Percentiles rank a stretch among this genome's conserved stretches.
Evolutionary conservation across 2,329 filamentous ascomycete species (phyloP).

Genomic region (Pseudogymnoascus sp.): DNA sequence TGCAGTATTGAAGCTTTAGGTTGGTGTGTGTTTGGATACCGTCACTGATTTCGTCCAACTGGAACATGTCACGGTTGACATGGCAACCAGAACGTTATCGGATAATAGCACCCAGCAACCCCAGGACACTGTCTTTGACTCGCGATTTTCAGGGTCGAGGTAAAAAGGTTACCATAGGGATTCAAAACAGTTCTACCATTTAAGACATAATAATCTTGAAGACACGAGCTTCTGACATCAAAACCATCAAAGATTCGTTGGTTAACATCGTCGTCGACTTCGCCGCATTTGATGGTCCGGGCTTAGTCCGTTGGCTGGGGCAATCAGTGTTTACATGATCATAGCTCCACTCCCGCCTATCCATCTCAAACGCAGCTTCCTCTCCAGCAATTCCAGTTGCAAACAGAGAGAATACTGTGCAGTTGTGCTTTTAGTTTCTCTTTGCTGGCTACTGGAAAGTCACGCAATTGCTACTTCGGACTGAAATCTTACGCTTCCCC

Average conservation of each 20-base stretch:
- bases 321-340: slow-evolving; percentile 10
- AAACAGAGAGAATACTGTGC: slow-evolving; percentile 1
- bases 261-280: neutral
- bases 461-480: neutral
- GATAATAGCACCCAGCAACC: slow-evolving; percentile 4
- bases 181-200: slow-evolving; percentile 7
- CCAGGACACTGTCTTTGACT: neutral
- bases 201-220: slow-evolving; percentile 2
- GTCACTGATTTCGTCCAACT: slow-evolving; percentile 4
- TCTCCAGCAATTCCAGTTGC: neutral
- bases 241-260: neutral
- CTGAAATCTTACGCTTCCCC: slow-evolving; percentile 5
- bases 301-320: slow-evolving; percentile 7
- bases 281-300: slow-evolving; percentile 1
- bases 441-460: slow-evolving; percentile 9
- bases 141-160: neutral
- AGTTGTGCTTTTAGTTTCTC: neutral
- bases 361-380: slow-evolving; percentile 9
- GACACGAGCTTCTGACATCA: slow-evolving; percentile 3
- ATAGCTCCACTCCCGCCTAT: slow-evolving; percentile 1
- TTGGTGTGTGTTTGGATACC: neutral
- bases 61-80: slow-evolving; percentile 4
- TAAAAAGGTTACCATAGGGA: neutral
- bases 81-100: neutral
- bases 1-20: slow-evolving; percentile 1